Evolutionary conservation across 2,329 filamentous ascomycete species (phyloP).

Genomic region (Teratosphaeria zuluensis): DNA sequence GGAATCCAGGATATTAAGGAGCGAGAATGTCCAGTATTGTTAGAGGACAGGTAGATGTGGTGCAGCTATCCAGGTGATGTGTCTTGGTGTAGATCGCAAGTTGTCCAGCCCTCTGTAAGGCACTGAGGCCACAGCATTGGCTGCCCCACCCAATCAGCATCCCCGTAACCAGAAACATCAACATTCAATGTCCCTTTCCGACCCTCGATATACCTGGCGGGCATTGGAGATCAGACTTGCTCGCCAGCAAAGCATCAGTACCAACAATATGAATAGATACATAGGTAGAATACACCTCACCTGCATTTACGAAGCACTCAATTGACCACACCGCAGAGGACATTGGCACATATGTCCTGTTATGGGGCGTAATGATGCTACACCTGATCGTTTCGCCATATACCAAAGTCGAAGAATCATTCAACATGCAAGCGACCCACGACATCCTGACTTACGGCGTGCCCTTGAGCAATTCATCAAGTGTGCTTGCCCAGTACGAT

Average conservation of each 20-base stretch:
- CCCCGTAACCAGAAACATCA: not conserved
- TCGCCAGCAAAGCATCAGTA: not conserved
- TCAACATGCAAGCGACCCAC: slow-evolving; percentile 90
- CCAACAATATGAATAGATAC: not conserved
- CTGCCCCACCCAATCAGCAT: not conserved
- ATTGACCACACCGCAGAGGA: not conserved
- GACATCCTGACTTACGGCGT: slow-evolving; percentile 78
- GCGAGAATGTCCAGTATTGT: too few relatives aligned
- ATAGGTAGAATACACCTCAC: not conserved
- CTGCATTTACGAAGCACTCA: not conserved
- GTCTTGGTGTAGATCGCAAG: not conserved
- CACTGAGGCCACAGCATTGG: not conserved
- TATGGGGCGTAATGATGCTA: slow-evolving; percentile 42
- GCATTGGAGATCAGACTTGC: slow-evolving; percentile 2
- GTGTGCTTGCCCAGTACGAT: slow-evolving; percentile 54
- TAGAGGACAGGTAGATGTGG: too few relatives aligned
- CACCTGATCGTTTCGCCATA: slow-evolving; percentile 53
- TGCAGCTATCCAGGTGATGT: not conserved
- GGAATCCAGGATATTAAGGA: too few relatives aligned
- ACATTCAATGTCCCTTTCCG: not conserved
- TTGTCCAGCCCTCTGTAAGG: not conserved
- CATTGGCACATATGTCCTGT: slow-evolving; percentile 32
- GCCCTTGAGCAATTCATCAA: slow-evolving; percentile 34
- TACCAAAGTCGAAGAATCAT: slow-evolving; percentile 97
- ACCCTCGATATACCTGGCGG: slow-evolving; percentile 4